These are phyloP conservation scores for Ogataea siamensis DNA, from an alignment of 805 yeast species.

Conservation along the genomic window DNA sequence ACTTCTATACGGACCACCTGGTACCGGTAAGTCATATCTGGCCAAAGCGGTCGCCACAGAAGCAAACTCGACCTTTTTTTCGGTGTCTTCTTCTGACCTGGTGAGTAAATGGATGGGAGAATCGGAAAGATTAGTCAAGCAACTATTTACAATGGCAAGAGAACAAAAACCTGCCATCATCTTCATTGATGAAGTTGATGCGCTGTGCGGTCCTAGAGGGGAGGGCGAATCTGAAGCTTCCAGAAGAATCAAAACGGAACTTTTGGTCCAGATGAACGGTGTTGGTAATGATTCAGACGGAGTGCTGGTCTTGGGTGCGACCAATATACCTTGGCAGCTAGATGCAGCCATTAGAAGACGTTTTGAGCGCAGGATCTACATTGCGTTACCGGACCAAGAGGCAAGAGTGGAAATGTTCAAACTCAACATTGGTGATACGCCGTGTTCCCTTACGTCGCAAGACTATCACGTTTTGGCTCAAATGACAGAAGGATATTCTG, in stretches of 20 bases:
- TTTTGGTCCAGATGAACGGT: conserved; percentile 97
- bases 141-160: conserved; percentile 91
- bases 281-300: conserved; percentile 95
- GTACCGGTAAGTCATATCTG: conserved; percentile 94
- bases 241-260: conserved; percentile 92
- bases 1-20: conserved; percentile 88
- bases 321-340: conserved; percentile 98
- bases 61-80: conserved; percentile 94
- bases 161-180: conserved; percentile 95
- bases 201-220: conserved; percentile 96
- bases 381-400: conserved; percentile 90
- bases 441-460: conserved; percentile 68
- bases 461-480: conserved; percentile 81
- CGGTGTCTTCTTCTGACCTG: conserved; percentile 92
- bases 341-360: conserved; percentile 97
- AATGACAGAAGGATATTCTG: conserved; percentile 96
- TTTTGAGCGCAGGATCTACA: conserved; percentile 92
- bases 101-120: conserved; percentile 99
- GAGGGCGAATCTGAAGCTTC: conserved; percentile 97
- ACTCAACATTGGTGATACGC: conserved; percentile 85
- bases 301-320: conserved; percentile 92
- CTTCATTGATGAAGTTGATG: conserved; percentile 97
- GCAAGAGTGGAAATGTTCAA: conserved; percentile 94
- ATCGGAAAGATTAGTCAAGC: conserved; percentile 92
- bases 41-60: conserved; percentile 99